These are phyloP conservation scores for Wickerhamomyces pijperi DNA, from an alignment of 805 yeast species.

Conservation along the genomic window DNA sequence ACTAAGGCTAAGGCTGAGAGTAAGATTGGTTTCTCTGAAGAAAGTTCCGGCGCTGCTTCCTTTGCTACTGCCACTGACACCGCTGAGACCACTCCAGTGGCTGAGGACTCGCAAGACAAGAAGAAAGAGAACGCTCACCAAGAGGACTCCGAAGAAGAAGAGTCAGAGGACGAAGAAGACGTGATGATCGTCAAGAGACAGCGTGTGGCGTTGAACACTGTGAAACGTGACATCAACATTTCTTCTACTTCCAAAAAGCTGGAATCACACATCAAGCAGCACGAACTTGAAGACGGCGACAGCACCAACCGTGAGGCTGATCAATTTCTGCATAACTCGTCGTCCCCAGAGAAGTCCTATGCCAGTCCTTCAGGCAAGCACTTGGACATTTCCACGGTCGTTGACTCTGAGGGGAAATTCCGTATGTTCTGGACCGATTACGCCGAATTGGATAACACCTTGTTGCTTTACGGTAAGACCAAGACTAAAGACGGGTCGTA, in stretches of 20 bases:
- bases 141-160: conserved; percentile 23
- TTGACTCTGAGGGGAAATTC: conserved; percentile 29
- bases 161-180: conserved; percentile 45
- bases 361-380: conserved; percentile 7
- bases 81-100: too few relatives aligned
- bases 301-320: conserved; percentile 3
- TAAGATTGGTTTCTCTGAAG: too few relatives aligned
- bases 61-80: too few relatives aligned
- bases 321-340: conserved; percentile 14
- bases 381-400: conserved; percentile 12
- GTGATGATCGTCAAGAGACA: conserved; percentile 44
- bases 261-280: not conserved
- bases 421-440: conserved; percentile 88
- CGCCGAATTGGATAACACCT: conserved; percentile 58
- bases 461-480: conserved; percentile 76
- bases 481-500: conserved; percentile 43
- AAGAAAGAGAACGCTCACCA: too few relatives aligned
- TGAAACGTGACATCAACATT: conserved; percentile 31
- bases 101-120: too few relatives aligned
- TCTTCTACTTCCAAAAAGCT: conserved; percentile 19
- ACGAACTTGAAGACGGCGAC: conserved; percentile 1
- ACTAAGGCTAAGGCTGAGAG: too few relatives aligned
- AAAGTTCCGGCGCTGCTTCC: too few relatives aligned
- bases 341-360: too few relatives aligned
- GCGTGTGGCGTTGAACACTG: conserved; percentile 30